Evolutionary conservation across 2,329 filamentous ascomycete genomes (phyloP).

Genomic region (Talaromyces sp.): DNA sequence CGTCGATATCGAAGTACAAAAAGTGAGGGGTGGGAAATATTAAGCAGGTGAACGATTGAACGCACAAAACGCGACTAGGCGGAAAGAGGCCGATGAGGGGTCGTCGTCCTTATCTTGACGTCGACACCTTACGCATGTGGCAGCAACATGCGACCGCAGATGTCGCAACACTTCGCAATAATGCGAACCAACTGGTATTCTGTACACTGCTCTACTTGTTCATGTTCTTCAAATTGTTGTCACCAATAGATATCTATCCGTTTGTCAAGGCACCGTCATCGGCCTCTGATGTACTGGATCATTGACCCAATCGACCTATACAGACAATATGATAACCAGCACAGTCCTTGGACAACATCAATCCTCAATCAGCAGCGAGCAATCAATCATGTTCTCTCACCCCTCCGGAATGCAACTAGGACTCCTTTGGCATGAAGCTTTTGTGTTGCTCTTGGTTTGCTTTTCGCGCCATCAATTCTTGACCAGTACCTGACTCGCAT

Average conservation of each 20-base stretch:
- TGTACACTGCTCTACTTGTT: neutral
- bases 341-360: neutral
- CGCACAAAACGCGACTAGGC: conserved; percentile 5
- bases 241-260: neutral
- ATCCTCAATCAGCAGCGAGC: neutral
- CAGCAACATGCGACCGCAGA: neutral
- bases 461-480: neutral
- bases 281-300: neutral
- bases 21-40: conserved; percentile 9
- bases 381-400: neutral
- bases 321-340: neutral
- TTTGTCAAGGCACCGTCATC: neutral
- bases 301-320: neutral
- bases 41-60: neutral
- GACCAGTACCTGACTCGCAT: neutral
- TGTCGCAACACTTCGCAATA: neutral
- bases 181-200: neutral
- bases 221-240: neutral
- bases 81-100: conserved; percentile 8
- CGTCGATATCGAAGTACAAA: neutral
- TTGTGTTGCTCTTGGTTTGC: neutral
- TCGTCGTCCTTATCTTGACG: neutral
- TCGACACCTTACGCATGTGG: neutral
- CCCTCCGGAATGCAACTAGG: neutral
- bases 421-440: neutral